Evolutionary conservation across 139 green algal species (phyloP).

Genomic region (Parachlorella kessleri): DNA sequence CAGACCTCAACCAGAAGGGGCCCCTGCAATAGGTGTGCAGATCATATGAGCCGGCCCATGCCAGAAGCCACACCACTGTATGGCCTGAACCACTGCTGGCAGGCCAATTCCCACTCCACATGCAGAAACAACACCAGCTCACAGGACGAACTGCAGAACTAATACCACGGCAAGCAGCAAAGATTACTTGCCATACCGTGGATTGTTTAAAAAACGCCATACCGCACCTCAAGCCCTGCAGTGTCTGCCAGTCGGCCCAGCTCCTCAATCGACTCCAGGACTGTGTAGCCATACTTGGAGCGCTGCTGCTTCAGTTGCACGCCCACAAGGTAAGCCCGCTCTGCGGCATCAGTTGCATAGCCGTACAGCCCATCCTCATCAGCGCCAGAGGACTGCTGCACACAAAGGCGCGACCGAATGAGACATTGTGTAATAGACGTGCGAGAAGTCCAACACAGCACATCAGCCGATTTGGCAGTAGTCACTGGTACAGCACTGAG

Average conservation of each 20-base stretch:
- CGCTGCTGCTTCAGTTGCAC: conserved; percentile 26
- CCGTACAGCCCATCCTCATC: neutral
- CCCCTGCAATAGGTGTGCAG: neutral
- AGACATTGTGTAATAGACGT: neutral
- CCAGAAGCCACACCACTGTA: too few species aligned
- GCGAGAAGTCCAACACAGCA: neutral
- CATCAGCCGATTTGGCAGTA: neutral
- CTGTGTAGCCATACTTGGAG: conserved; percentile 48
- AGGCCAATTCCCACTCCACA: too few species aligned
- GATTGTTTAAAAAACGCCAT: neutral
- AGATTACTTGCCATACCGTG: too few species aligned
- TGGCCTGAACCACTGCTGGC: too few species aligned
- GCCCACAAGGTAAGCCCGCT: conserved; percentile 23
- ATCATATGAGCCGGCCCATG: too few species aligned
- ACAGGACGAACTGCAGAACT: too few species aligned
- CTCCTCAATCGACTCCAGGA: conserved; percentile 90
- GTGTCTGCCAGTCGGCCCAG: conserved; percentile 88
- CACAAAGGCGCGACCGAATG: neutral
- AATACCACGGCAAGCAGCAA: too few species aligned
- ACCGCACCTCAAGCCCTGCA: conserved; percentile 78
- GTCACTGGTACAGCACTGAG: too few species aligned
- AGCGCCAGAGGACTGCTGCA: neutral
- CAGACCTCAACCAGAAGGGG: neutral
- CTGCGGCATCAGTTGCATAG: neutral
- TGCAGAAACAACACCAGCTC: too few species aligned